phyloP scores from a whole-genome alignment of 2,329 filamentous ascomycete genomes.

The Cercospora sesami region DNA sequence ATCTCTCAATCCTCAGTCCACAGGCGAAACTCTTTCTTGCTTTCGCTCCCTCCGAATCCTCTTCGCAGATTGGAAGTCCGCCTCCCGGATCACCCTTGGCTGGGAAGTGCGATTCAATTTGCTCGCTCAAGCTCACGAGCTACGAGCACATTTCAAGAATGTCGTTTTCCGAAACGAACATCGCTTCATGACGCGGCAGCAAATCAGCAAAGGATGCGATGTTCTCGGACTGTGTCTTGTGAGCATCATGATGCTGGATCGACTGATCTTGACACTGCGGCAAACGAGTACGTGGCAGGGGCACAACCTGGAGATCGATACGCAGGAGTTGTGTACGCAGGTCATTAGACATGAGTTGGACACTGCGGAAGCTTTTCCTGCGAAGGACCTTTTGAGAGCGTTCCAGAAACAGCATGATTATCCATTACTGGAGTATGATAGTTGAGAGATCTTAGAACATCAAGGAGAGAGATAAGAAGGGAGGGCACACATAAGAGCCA shows the following conservation, averaged over 20 bases:
- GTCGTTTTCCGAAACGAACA: constrained; percentile 15
- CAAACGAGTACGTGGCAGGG: constrained; percentile 11
- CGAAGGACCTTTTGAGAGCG: constrained; percentile 14
- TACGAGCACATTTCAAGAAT: constrained; percentile 15
- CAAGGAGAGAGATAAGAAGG: background rate
- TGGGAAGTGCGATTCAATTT: constrained; percentile 12
- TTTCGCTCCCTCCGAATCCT: constrained; percentile 14
- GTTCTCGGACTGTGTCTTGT: constrained; percentile 20
- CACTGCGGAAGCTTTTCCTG: constrained; percentile 14
- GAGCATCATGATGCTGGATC: constrained; percentile 20
- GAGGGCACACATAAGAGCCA: background rate
- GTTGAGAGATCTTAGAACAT: background rate
- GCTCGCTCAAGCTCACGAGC: constrained; percentile 17
- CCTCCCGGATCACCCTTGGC: background rate
- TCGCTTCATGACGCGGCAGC: constrained; percentile 9
- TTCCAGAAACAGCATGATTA: constrained; percentile 21
- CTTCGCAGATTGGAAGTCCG: constrained; percentile 13
- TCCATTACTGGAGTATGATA: constrained; percentile 5
- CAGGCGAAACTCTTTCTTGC: constrained; percentile 15
- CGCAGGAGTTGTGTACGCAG: constrained; percentile 18
- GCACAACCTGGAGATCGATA: constrained; percentile 18
- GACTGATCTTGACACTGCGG: constrained; percentile 16
- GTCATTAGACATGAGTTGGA: constrained; percentile 20
- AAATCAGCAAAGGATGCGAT: constrained; percentile 16
- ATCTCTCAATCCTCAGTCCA: constrained; percentile 11